A percentile compares a stretch with the other conserved stretches of the same genome.
These are phyloP conservation scores for Zarea fungicola DNA, from an alignment of 2,329 filamentous ascomycete genomes.

Conservation along the genomic window DNA sequence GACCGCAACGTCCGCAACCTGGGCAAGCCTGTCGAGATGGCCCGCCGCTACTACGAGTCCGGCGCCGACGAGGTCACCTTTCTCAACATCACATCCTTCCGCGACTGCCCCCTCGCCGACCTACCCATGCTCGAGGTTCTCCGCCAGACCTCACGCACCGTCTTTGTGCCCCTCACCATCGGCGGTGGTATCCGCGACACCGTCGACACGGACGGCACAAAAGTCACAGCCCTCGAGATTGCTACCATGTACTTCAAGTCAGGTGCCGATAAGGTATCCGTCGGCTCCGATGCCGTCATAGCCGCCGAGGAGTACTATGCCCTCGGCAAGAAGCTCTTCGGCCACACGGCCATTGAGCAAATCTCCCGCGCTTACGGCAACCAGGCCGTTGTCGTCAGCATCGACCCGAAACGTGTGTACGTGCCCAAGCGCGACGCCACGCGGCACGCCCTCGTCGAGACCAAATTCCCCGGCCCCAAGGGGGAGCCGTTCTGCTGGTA, in stretches of 20 bases:
- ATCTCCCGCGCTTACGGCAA: slow-evolving; percentile 92
- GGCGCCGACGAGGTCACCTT: slow-evolving; percentile 97
- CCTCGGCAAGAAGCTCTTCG: slow-evolving; percentile 61
- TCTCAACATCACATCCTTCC: slow-evolving; percentile 96
- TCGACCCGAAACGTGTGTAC: slow-evolving; percentile 91
- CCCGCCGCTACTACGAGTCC: slow-evolving; percentile 88
- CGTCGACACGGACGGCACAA: slow-evolving; percentile 78
- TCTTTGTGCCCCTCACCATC: slow-evolving; percentile 93
- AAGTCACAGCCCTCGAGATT: slow-evolving; percentile 85
- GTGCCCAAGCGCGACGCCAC: slow-evolving; percentile 66
- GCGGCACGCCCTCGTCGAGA: slow-evolving; percentile 69
- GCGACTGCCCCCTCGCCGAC: slow-evolving; percentile 88
- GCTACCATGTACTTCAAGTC: slow-evolving; percentile 97
- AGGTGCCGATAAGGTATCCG: slow-evolving; percentile 95
- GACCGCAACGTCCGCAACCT: slow-evolving; percentile 74
- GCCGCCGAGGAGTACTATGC: slow-evolving; percentile 89
- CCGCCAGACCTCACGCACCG: slow-evolving; percentile 76
- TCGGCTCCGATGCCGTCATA: slow-evolving; percentile 88
- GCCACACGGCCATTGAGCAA: slow-evolving; percentile 88
- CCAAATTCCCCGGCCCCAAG: slow-evolving; percentile 61
- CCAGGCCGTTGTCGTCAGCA: slow-evolving; percentile 92
- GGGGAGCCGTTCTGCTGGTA: slow-evolving; percentile 91
- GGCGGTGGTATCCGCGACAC: slow-evolving; percentile 94
- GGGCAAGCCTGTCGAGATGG: slow-evolving; percentile 95
- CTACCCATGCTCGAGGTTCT: slow-evolving; percentile 95